Conservation (phyloP, 2,329 filamentous ascomycete species). For the Penicillium sp. region DNA sequence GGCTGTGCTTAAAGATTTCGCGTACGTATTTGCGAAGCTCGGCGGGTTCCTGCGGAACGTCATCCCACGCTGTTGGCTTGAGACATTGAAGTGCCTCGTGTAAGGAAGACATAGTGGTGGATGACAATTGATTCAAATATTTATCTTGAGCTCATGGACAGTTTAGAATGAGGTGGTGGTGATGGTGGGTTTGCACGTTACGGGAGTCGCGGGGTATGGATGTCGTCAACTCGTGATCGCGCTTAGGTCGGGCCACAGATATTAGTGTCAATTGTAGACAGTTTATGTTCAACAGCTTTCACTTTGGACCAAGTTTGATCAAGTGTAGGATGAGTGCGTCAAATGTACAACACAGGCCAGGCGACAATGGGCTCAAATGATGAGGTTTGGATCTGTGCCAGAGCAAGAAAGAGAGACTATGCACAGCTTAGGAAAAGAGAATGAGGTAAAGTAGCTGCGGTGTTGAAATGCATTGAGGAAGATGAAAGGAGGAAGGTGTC, state of each 20-base stretch:
- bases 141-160: neutral
- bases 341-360: neutral
- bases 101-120: slow-evolving; percentile 54
- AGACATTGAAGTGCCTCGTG: slow-evolving; percentile 63
- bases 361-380: neutral
- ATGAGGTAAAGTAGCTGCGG: neutral
- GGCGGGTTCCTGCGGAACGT: slow-evolving; percentile 48
- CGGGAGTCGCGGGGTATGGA: neutral
- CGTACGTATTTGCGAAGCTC: slow-evolving; percentile 58
- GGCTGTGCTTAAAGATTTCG: slow-evolving; percentile 66
- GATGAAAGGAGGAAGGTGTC: neutral
- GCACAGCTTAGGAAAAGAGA: too few species aligned
- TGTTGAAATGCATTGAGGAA: neutral
- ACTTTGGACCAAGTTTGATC: neutral
- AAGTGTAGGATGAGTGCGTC: neutral
- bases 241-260: neutral
- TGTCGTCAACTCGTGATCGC: neutral
- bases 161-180: neutral
- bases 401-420: too few species aligned
- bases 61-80: slow-evolving; percentile 57
- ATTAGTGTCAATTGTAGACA: neutral
- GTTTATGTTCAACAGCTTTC: neutral
- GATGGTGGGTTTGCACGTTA: neutral
- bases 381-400: neutral
- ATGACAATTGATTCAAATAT: too few species aligned